Evolutionary conservation across 768 basidiomycete species (phyloP).

Genomic region (Leccinum uliginosum): DNA sequence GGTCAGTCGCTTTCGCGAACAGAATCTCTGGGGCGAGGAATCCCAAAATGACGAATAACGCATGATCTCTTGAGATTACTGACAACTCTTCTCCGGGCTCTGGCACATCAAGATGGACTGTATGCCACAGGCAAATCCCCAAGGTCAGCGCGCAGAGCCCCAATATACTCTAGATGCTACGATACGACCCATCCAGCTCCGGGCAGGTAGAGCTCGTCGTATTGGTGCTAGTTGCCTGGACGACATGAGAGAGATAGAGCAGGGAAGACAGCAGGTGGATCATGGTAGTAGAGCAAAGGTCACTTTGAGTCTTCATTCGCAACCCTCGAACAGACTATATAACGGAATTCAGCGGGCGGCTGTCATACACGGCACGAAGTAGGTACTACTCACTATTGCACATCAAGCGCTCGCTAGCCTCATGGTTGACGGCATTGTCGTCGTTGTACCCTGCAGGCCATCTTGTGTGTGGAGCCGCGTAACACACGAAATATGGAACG

Average conservation of each 20-base stretch:
- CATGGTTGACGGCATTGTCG: not conserved
- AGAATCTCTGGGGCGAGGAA: not conserved
- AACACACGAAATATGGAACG: not conserved
- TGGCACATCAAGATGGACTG: not conserved
- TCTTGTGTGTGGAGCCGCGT: not conserved
- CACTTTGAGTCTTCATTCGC: not conserved
- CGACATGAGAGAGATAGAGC: too few species aligned
- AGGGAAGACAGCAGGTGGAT: too few species aligned
- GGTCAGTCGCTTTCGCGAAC: not conserved
- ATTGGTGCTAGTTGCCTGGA: too few species aligned
- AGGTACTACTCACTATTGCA: too few species aligned
- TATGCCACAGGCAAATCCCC: not conserved
- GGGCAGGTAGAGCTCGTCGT: too few species aligned
- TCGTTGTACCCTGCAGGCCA: not conserved
- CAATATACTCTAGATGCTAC: not conserved
- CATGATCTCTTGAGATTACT: not conserved
- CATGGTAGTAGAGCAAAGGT: too few species aligned
- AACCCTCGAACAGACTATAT: not conserved
- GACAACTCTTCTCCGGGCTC: not conserved
- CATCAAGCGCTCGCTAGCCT: not conserved
- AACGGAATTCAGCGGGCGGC: not conserved
- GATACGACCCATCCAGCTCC: too few species aligned
- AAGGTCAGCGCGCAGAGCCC: not conserved
- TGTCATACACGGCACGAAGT: too few species aligned
- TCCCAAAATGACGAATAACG: not conserved